Percentiles rank a stretch among this genome's conserved stretches.
Evolutionary conservation across 2,329 filamentous ascomycete species (phyloP).

Genomic region (Colletotrichum acutatum): DNA sequence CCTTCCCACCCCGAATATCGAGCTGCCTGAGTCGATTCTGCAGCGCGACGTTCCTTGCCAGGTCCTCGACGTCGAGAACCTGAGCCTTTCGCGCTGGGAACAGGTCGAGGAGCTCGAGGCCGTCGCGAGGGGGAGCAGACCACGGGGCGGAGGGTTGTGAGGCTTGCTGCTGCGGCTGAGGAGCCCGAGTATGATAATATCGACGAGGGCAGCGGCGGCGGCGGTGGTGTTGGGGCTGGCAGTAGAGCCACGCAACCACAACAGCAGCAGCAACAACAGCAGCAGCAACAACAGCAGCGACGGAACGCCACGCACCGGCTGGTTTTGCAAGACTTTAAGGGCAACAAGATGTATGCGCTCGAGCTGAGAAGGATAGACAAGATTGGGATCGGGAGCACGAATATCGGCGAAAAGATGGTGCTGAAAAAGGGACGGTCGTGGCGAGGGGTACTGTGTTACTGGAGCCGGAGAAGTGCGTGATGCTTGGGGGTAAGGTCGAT

Average conservation of each 20-base stretch:
- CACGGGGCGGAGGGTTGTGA: constrained; percentile 83
- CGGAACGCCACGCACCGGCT: constrained; percentile 78
- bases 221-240: neutral
- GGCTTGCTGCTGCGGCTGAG: constrained; percentile 65
- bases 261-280: constrained; percentile 37
- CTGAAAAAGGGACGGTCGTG: constrained; percentile 72
- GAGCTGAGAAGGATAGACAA: constrained; percentile 76
- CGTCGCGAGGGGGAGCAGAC: constrained; percentile 76
- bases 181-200: constrained; percentile 58
- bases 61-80: constrained; percentile 86
- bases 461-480: constrained; percentile 72
- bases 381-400: constrained; percentile 71
- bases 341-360: constrained; percentile 75
- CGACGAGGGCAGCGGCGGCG: constrained; percentile 39
- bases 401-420: constrained; percentile 85
- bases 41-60: constrained; percentile 77
- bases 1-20: constrained; percentile 64
- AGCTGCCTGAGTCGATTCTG: constrained; percentile 66
- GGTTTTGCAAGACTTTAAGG: constrained; percentile 82
- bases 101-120: constrained; percentile 86
- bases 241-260: constrained; percentile 1
- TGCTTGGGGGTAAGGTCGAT: constrained; percentile 91
- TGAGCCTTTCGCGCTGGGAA: constrained; percentile 83
- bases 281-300: constrained; percentile 38
- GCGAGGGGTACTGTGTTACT: constrained; percentile 84